Conservation (phyloP, 371 early-diverging fungal species). For the Mortierella sp. region DNA sequence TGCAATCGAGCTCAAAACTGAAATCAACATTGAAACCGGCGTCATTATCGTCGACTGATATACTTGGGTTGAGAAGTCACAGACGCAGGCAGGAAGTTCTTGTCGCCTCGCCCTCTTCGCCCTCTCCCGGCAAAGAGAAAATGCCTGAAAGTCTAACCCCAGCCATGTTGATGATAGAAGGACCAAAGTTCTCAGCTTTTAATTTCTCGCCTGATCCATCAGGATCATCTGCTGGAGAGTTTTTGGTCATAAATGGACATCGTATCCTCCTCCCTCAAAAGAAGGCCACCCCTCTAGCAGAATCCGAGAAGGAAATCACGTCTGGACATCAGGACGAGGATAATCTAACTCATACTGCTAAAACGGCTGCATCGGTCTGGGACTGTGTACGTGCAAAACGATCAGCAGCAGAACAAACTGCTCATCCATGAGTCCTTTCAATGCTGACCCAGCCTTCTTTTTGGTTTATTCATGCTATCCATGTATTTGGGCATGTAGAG, state of each 20-base stretch:
- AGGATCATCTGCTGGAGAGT: slow-evolving; percentile 1
- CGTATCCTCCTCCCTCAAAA: slow-evolving; percentile 32
- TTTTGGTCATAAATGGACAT: slow-evolving; percentile 26
- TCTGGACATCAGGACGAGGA: background rate
- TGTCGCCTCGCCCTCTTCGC: too few species aligned
- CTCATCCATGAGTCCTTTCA: too few species aligned
- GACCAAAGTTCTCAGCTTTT: slow-evolving; percentile 48
- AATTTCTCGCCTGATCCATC: slow-evolving; percentile 21
- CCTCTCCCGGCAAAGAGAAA: too few species aligned
- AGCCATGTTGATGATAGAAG: slow-evolving; percentile 51
- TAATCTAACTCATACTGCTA: slow-evolving; percentile 38
- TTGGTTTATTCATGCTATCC: too few species aligned
- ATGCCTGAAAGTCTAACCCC: background rate
- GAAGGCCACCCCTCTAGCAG: background rate
- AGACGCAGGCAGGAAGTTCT: too few species aligned
- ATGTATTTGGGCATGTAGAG: slow-evolving; percentile 14
- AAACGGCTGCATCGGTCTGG: slow-evolving; percentile 45
- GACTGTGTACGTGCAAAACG: slow-evolving; percentile 55
- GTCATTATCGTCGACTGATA: too few species aligned
- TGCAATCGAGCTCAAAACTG: too few species aligned
- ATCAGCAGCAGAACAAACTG: too few species aligned
- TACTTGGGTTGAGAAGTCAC: too few species aligned
- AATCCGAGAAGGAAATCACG: background rate
- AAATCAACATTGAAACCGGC: too few species aligned
- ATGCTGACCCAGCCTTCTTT: too few species aligned